Evolutionary conservation across 208 protist genomes (phyloP), one percentile per base, ranked within the genome.

Genomic region (Vickermania ingenoplastis): DNA sequence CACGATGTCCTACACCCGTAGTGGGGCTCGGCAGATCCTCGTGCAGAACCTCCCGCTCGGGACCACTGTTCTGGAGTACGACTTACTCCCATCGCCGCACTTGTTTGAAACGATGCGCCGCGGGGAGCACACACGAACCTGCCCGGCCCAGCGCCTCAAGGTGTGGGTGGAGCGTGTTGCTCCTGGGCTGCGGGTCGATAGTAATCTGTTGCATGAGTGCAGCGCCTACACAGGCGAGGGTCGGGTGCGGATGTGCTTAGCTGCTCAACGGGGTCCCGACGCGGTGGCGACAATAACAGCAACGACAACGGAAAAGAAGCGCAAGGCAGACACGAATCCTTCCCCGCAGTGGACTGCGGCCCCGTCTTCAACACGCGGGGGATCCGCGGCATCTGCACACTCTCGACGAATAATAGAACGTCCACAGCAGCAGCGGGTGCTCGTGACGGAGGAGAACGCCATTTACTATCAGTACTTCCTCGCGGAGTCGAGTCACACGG

Each of bases 151-250:
- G 27, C 57, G 58, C 53, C 65, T 81, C 31, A 7, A 17, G 17
- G 36, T 45, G 36, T 62, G 74, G 51, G 73, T 95, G 41, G 82
- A 95, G 71, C 88, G 88, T 0, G 81, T 95, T 14, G 83, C 84
- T 0, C 84, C 84, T 7, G 91, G 77, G 65, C 55, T 95, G 2
- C 76, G 79, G 11, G 81, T 73, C 21, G 67, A 77, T 21, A 91
- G 79, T 5, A 77, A 70, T 7, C 70, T 88, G 26, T 74, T 83
- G 65, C 88, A 95, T 68, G 88, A 95, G 70, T 95, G 88, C 56
- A 84, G 91, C 57, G 81, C 72, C n/a, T 95, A 95, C 71, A 88
- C 76, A 22, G 79, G 83, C 3, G 14, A 59, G 23, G 81, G 79
- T 2, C 57, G 62, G 41, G 73, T 94, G 31, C 81, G 79, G 13